phyloP scores from a whole-genome alignment of 768 basidiomycete species.

The Boletus vermiculosoides region DNA sequence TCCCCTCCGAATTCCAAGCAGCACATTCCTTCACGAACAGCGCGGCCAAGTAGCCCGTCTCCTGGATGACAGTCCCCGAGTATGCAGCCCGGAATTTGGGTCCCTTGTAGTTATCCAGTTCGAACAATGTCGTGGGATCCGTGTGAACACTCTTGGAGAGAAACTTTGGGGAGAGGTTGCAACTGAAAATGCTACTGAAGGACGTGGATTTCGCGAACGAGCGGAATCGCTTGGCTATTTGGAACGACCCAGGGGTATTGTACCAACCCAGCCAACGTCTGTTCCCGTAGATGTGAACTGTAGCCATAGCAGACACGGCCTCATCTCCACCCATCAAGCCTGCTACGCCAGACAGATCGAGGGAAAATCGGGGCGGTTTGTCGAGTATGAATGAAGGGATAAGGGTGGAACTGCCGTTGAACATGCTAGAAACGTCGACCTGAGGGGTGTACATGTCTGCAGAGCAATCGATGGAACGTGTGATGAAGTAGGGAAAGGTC shows the following conservation, averaged over 20 bases:
- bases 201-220: slow-evolving; percentile 18
- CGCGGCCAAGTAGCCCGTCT: slow-evolving; percentile 53
- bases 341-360: slow-evolving; percentile 24
- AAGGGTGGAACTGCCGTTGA: not conserved
- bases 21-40: slow-evolving; percentile 39
- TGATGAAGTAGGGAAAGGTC: not conserved
- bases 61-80: slow-evolving; percentile 51
- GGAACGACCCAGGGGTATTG: slow-evolving; percentile 34
- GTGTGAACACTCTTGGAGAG: slow-evolving; percentile 14
- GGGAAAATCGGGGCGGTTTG: slow-evolving; percentile 8
- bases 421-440: not conserved
- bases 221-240: slow-evolving; percentile 22
- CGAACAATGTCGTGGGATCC: slow-evolving; percentile 23
- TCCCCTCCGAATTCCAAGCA: slow-evolving; percentile 7
- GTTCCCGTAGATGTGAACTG: slow-evolving; percentile 27
- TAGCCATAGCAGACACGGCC: slow-evolving; percentile 30
- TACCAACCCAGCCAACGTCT: slow-evolving; percentile 35
- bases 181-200: not conserved
- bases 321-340: slow-evolving; percentile 33
- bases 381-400: not conserved
- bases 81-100: slow-evolving; percentile 76
- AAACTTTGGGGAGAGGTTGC: not conserved
- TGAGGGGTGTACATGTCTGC: slow-evolving; percentile 5
- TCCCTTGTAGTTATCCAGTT: slow-evolving; percentile 14
- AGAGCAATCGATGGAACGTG: not conserved